Evolutionary conservation across 176 grass and related monocot genomes (phyloP).

Genomic region (Eragrostis curvula): DNA sequence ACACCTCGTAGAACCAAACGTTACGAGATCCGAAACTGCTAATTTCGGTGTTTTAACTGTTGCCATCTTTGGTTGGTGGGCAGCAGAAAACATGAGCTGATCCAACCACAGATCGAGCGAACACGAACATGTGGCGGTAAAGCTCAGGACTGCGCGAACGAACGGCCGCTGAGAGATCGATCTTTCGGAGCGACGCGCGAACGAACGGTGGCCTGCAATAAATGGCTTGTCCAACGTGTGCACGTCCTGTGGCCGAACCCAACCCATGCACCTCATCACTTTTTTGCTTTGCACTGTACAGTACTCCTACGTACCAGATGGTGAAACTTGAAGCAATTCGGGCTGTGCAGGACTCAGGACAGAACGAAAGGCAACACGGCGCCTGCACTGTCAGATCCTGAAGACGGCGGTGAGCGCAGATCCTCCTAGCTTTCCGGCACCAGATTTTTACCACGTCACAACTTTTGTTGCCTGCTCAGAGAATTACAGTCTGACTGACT

Average conservation of each 20-base stretch:
- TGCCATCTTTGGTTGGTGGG: not conserved
- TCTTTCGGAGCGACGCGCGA: conserved; percentile 2
- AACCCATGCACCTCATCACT: not conserved
- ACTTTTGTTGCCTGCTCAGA: too few species aligned
- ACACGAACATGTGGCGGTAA: not conserved
- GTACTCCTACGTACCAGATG: not conserved
- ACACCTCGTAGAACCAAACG: too few species aligned
- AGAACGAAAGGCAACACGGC: not conserved
- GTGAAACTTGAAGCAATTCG: not conserved
- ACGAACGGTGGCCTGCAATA: conserved; percentile 16
- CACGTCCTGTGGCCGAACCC: too few species aligned
- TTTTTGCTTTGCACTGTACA: not conserved
- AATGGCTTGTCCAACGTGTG: not conserved
- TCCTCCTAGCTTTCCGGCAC: not conserved
- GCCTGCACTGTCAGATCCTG: not conserved
- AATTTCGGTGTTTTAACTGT: not conserved
- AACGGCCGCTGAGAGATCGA: too few species aligned
- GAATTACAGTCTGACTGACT: not conserved
- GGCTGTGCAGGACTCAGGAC: not conserved
- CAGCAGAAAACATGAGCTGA: not conserved
- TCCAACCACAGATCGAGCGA: not conserved
- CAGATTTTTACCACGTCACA: not conserved
- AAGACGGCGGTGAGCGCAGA: not conserved
- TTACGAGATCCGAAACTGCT: not conserved
- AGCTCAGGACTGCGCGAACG: not conserved